Percentiles rank a stretch among this genome's conserved stretches.
Conservation (phyloP, 495 filamentous ascomycete genomes). For the Daldinia caldariorum region DNA sequence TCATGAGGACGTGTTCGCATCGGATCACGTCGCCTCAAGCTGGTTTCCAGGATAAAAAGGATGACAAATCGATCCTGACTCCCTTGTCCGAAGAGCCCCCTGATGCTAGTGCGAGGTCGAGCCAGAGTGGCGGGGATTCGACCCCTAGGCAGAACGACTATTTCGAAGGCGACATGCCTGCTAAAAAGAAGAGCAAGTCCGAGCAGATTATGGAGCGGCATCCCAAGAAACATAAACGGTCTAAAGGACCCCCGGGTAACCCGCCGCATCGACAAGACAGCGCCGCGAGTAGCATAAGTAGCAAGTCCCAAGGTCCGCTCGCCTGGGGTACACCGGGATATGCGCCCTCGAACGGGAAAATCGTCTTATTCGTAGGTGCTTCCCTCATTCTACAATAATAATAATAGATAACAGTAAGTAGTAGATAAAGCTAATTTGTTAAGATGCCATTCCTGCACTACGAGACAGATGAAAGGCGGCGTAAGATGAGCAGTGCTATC, state of each 20-base stretch:
- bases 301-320: constrained; percentile 27
- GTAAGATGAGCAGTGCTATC: constrained; percentile 70
- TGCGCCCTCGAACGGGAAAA: constrained; percentile 53
- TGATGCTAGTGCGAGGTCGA: constrained; percentile 36
- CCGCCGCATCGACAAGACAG: constrained; percentile 38
- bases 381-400: neutral
- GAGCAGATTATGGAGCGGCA: constrained; percentile 48
- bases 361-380: constrained; percentile 64
- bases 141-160: constrained; percentile 33
- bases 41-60: constrained; percentile 55
- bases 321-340: constrained; percentile 43
- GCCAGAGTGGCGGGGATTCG: constrained; percentile 24
- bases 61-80: constrained; percentile 39
- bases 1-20: constrained; percentile 72
- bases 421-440: constrained; percentile 16
- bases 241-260: constrained; percentile 46
- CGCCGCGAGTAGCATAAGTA: constrained; percentile 20
- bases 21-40: constrained; percentile 60
- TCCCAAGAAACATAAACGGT: constrained; percentile 44
- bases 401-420: neutral
- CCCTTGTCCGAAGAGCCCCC: constrained; percentile 44
- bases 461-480: constrained; percentile 66
- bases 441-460: constrained; percentile 76
- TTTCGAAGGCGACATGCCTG: constrained; percentile 47
- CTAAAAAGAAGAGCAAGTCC: constrained; percentile 52